These are phyloP conservation scores for Styphnolobium japonicum DNA, from an alignment of 306 rosid species.

Conservation along the genomic window DNA sequence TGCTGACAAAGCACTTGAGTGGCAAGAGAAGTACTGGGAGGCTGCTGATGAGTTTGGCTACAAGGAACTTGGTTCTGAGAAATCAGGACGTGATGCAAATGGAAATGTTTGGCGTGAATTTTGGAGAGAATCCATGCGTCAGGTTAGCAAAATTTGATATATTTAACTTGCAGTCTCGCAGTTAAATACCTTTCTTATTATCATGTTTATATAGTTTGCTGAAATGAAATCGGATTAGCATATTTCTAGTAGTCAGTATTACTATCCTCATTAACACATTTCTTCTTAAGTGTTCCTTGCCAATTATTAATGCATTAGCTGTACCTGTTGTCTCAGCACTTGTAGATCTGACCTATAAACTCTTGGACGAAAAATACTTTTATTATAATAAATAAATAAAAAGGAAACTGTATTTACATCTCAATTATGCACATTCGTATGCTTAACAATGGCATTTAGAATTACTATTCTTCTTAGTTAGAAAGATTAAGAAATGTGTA, in stretches of 20 bases:
- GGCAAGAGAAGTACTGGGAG: slow-evolving; percentile 97
- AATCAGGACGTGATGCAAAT: slow-evolving; percentile 81
- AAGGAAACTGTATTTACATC: not conserved
- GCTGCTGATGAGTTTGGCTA: slow-evolving; percentile 89
- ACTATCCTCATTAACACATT: not conserved
- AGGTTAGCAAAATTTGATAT: slow-evolving; percentile 50
- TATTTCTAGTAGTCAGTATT: not conserved
- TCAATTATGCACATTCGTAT: not conserved
- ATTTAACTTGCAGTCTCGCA: not conserved
- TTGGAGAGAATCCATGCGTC: slow-evolving; percentile 86
- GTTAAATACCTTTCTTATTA: not conserved
- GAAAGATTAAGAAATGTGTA: not conserved
- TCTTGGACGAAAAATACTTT: not conserved
- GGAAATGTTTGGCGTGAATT: slow-evolving; percentile 95
- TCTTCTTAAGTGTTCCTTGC: not conserved
- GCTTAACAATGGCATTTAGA: not conserved
- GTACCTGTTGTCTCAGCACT: not conserved
- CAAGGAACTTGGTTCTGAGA: slow-evolving; percentile 98
- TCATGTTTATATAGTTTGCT: not conserved
- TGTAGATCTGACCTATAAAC: not conserved
- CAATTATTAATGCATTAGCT: slow-evolving; percentile 7
- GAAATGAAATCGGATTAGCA: slow-evolving; percentile 3
- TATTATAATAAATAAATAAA: not conserved
- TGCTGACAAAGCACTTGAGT: slow-evolving; percentile 68
- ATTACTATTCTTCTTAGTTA: not conserved